These are phyloP conservation scores for Eucalyptus regnans DNA, from an alignment of 345 rosid genomes.

Conservation along the genomic window DNA sequence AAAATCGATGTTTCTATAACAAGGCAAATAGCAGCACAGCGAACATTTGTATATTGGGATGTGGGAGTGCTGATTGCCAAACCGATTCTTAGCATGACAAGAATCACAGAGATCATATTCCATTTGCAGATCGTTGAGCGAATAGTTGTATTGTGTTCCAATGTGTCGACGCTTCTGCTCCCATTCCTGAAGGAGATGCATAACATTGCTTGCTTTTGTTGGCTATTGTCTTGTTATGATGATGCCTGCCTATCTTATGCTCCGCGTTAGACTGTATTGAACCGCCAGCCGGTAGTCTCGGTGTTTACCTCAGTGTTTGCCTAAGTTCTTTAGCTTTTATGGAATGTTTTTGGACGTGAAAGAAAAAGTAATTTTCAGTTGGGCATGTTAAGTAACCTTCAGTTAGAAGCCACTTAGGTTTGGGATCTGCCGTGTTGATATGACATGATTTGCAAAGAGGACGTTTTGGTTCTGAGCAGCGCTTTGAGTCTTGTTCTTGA, in stretches of 20 bases:
- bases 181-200: background rate
- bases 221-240: background rate
- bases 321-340: background rate
- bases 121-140: accelerated
- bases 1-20: background rate
- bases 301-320: background rate
- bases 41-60: background rate
- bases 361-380: background rate
- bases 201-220: background rate
- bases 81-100: background rate
- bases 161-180: background rate
- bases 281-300: accelerated
- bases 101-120: background rate
- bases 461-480: background rate
- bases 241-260: background rate
- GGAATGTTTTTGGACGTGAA: background rate
- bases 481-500: background rate
- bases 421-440: background rate
- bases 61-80: background rate
- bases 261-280: background rate
- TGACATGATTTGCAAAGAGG: background rate
- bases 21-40: background rate
- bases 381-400: background rate
- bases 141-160: background rate
- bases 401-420: background rate